A percentile compares a stretch with the other conserved stretches of the same genome.
Conservation (phyloP, 75 land plant species). For the Cupressus sempervirens region DNA sequence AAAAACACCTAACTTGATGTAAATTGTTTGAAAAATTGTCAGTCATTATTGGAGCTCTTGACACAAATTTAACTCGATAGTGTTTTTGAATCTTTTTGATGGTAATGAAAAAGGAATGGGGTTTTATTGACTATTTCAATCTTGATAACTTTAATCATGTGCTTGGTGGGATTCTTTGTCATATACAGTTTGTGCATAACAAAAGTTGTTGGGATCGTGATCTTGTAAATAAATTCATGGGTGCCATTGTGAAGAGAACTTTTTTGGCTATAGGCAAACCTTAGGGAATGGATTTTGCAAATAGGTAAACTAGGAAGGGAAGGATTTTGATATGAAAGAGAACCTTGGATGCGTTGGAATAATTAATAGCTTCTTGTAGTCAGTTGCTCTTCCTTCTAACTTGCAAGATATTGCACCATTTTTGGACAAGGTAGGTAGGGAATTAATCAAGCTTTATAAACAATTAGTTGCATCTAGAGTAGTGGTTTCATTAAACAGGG, state of each 20-base stretch:
- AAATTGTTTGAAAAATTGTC: slow-evolving; percentile 23
- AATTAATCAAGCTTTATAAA: slow-evolving; percentile 24
- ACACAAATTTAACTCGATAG: slow-evolving; percentile 12
- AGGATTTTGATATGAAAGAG: neutral
- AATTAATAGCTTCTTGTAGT: slow-evolving; percentile 19
- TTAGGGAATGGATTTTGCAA: slow-evolving; percentile 26
- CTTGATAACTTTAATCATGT: slow-evolving; percentile 34
- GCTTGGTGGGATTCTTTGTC: slow-evolving; percentile 19
- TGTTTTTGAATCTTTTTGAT: slow-evolving; percentile 27
- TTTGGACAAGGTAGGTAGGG: slow-evolving; percentile 20
- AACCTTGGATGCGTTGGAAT: slow-evolving; percentile 22
- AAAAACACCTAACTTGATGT: slow-evolving; percentile 23
- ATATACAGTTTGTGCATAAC: slow-evolving; percentile 15
- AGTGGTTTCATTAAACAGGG: neutral
- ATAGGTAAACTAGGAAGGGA: slow-evolving; percentile 13
- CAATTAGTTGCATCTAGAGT: slow-evolving; percentile 5
- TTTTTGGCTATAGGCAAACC: slow-evolving; percentile 21
- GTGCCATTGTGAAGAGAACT: slow-evolving; percentile 19
- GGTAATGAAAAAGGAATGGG: slow-evolving; percentile 32
- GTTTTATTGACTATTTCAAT: slow-evolving; percentile 24
- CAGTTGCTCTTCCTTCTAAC: slow-evolving; percentile 17
- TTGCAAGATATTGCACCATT: slow-evolving; percentile 24
- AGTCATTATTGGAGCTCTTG: slow-evolving; percentile 15
- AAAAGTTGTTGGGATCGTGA: slow-evolving; percentile 25
- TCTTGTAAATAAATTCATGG: slow-evolving; percentile 24